These are phyloP conservation scores for Ophiosphaerella korrae DNA, from an alignment of 2,329 filamentous ascomycete genomes.

Conservation along the genomic window DNA sequence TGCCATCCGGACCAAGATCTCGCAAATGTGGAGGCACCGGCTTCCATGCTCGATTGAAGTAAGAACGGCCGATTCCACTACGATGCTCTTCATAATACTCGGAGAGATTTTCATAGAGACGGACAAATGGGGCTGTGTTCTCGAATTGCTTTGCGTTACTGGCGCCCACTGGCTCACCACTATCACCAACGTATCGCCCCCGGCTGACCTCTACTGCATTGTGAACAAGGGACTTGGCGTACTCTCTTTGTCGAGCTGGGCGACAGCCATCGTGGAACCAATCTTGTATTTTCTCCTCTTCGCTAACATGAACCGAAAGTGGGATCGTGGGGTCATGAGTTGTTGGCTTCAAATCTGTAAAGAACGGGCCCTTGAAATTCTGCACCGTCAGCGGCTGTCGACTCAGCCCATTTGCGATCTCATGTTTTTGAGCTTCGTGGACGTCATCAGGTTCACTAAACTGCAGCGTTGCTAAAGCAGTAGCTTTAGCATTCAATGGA, in stretches of 20 bases:
- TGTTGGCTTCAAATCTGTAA: conserved; percentile 38
- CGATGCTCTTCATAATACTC: conserved; percentile 46
- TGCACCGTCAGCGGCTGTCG: conserved; percentile 39
- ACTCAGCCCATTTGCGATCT: conserved; percentile 30
- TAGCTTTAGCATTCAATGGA: too few relatives aligned
- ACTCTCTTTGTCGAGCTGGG: conserved; percentile 32
- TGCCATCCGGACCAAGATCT: conserved; percentile 44
- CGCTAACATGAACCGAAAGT: conserved; percentile 26
- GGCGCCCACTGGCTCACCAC: conserved; percentile 7
- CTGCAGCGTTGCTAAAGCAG: conserved; percentile 14
- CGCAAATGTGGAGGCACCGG: conserved; percentile 46
- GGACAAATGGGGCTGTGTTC: conserved; percentile 47
- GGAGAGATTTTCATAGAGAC: conserved; percentile 50
- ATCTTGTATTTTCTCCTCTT: conserved; percentile 46
- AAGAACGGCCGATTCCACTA: conserved; percentile 34
- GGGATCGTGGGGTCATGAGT: conserved; percentile 31
- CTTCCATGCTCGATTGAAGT: conserved; percentile 48
- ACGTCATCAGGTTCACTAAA: conserved; percentile 37
- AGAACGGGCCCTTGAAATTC: conserved; percentile 46
- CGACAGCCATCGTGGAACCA: conserved; percentile 48
- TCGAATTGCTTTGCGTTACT: conserved; percentile 10
- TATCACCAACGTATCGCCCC: too few relatives aligned
- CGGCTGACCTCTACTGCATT: conserved; percentile 18
- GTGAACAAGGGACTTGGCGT: conserved; percentile 27
- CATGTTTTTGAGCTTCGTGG: conserved; percentile 15